phyloP scores from a whole-genome alignment of 208 protist genomes.

The Leishmania amazonensis region DNA sequence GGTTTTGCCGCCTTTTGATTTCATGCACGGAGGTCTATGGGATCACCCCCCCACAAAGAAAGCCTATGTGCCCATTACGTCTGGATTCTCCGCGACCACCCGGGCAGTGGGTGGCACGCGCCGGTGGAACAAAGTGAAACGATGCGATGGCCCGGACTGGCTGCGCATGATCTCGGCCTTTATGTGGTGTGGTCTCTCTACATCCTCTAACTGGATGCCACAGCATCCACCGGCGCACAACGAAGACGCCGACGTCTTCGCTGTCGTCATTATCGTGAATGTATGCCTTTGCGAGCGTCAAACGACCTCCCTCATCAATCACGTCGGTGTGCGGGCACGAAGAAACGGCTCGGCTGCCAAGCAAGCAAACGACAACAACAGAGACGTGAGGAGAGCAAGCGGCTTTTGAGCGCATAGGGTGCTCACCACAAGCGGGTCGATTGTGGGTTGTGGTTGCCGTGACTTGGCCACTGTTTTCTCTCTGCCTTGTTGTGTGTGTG shows the following conservation, averaged over 20 bases:
- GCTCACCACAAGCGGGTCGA: neutral
- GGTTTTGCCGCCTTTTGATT: no score
- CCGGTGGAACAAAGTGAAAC: neutral
- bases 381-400: neutral
- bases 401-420: neutral
- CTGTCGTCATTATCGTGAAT: neutral
- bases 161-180: neutral
- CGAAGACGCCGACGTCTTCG: neutral
- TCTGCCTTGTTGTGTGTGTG: neutral
- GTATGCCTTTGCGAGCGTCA: neutral
- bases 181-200: no score
- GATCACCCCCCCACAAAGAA: neutral
- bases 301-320: neutral
- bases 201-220: neutral
- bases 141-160: neutral
- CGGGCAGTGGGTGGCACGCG: neutral
- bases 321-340: neutral
- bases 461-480: neutral
- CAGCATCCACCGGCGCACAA: neutral
- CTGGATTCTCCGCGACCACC: no score
- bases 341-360: neutral
- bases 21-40: neutral
- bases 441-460: neutral
- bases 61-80: neutral
- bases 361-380: neutral